A percentile compares a stretch with the other conserved stretches of the same genome.
These are phyloP conservation scores for Thyridium curvatum DNA, from an alignment of 2,329 filamentous ascomycete genomes.

Conservation along the genomic window DNA sequence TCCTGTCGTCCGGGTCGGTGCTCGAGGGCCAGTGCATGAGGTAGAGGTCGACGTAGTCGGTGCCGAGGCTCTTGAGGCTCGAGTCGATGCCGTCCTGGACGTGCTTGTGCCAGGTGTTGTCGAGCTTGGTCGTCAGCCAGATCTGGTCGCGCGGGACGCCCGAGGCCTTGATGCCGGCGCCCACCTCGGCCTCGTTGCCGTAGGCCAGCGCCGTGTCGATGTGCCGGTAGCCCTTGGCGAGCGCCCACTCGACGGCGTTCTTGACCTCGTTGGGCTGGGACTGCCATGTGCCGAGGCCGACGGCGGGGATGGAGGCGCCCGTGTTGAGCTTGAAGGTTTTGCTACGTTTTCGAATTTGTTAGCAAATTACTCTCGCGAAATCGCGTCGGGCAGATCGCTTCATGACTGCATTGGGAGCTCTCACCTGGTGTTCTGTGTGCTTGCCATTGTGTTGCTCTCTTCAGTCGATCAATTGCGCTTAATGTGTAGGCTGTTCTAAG, in stretches of 20 bases:
- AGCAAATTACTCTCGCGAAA: too few species aligned
- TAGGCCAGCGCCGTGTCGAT: conserved; percentile 9
- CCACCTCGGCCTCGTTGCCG: conserved; percentile 11
- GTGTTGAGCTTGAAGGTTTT: conserved; percentile 66
- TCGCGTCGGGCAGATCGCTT: too few species aligned
- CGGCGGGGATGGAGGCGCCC: conserved; percentile 69
- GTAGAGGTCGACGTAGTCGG: conserved; percentile 8
- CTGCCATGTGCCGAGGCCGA: conserved; percentile 65
- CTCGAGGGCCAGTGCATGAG: conserved; percentile 9
- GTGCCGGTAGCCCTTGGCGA: conserved; percentile 8
- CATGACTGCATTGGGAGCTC: too few species aligned
- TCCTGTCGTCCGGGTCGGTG: conserved; percentile 1
- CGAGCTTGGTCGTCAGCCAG: conserved; percentile 10
- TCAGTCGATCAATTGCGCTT: too few species aligned
- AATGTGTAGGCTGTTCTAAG: too few species aligned
- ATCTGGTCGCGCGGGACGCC: conserved; percentile 8
- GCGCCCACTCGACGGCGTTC: conserved; percentile 2
- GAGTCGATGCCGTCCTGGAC: conserved; percentile 7
- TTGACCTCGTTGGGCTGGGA: not conserved
- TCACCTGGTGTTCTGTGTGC: too few species aligned
- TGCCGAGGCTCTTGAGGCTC: conserved; percentile 7
- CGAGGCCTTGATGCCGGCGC: conserved; percentile 6
- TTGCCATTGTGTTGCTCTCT: too few species aligned
- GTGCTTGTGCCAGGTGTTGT: conserved; percentile 7
- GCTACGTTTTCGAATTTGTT: conserved; percentile 18